phyloP scores from a whole-genome alignment of 352 stramenopile genomes.

The Globisporangium echinulatum region DNA sequence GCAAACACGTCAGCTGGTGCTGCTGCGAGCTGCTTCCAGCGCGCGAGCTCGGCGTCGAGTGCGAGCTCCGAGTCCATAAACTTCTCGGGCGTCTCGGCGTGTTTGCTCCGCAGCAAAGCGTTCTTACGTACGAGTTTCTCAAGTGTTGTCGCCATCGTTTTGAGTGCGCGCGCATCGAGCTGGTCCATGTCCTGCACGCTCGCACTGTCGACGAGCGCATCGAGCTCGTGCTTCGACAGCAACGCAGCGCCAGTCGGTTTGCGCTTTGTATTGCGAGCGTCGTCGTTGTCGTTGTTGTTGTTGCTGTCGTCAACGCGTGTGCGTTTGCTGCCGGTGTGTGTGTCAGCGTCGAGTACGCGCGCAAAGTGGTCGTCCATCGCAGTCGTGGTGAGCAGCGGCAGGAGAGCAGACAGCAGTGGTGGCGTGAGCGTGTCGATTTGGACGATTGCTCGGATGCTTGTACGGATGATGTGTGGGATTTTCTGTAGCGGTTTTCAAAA shows the following conservation, averaged over 20 bases:
- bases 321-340: constrained; percentile 2
- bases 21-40: constrained; percentile 54
- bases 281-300: constrained; percentile 1
- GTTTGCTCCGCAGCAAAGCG: constrained; percentile 72
- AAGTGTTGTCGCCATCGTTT: constrained; percentile 58
- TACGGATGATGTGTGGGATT: neutral
- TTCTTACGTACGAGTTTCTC: constrained; percentile 76
- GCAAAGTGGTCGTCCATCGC: constrained; percentile 17
- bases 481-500: neutral
- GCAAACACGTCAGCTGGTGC: constrained; percentile 53
- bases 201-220: constrained; percentile 33
- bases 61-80: constrained; percentile 84
- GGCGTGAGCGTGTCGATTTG: neutral
- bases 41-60: constrained; percentile 43
- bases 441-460: neutral
- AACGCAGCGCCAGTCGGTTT: constrained; percentile 5
- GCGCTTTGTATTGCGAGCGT: neutral
- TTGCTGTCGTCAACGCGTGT: neutral
- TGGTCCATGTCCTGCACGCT: constrained; percentile 37
- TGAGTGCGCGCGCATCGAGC: constrained; percentile 66
- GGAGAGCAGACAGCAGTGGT: neutral
- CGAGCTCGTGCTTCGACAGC: constrained; percentile 29
- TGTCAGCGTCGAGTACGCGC: constrained; percentile 12
- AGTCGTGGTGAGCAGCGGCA: neutral
- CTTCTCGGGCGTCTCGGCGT: constrained; percentile 62